Base-by-base conservation (phyloP, 2,329 filamentous ascomycete species). In the Dothideomycetidae sp. region DNA sequence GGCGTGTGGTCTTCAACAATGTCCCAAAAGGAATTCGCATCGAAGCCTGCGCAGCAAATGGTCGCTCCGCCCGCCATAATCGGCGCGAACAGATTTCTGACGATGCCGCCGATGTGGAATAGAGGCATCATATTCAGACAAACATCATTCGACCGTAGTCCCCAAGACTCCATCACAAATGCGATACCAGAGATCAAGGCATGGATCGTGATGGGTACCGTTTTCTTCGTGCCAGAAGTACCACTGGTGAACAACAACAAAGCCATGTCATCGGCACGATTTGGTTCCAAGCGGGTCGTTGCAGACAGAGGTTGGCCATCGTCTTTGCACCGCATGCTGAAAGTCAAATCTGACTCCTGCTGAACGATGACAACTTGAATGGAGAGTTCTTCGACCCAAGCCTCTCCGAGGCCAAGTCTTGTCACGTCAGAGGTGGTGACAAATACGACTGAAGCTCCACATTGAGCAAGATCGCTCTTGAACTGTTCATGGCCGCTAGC, bases 61-160 rank as follows among this genome's bases (percentile, higher is more conserved):
- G 65, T 65, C 0, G 67, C 66, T 2, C 69, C 68, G 3, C 66
- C 66, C 0, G 68, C 66, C 38, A 72, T 61, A 10, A 72, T 54
- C 0, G 68, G 68, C 1, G 68, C 66, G 46, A 72, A 68, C 3
- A 73, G 59, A 47, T 71, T 72, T 26, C 69, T 57, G 18, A 72
- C 56, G 5, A 73, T 54, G 10, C 69, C 69, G 30, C 69, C 69
- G 29, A 21, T 37, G 50, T 73, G 69, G 49, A 71, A 69, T 4
- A 74, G 52, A 0, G 70, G 69, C 69, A 73, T 73, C 64, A 72
- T 71, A 47, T 73, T 73, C 15, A 72, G 49, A 47, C 69, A 73
- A 1, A 63, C 58, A 45, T 72, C 69, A 1, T 52, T 48, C 2
- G 56, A 47, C 1, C 52, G 60, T 12, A 73, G 48, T 2, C 62